phyloP scores from a whole-genome alignment of 2,329 filamentous ascomycete genomes.

The Trichophyton equinum region DNA sequence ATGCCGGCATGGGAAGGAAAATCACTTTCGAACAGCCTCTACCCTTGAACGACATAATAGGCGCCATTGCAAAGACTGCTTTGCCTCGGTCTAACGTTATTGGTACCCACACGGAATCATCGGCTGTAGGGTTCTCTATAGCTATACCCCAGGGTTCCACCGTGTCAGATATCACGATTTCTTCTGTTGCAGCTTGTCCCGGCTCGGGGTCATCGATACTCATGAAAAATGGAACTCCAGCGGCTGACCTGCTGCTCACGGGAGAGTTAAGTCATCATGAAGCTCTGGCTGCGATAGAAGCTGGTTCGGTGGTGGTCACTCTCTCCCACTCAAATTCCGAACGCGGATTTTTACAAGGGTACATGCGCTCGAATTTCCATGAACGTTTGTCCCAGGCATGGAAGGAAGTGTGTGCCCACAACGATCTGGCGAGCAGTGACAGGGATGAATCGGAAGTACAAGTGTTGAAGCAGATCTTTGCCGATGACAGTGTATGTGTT shows the following conservation, averaged over 20 bases:
- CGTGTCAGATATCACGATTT: conserved; percentile 45
- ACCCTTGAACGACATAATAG: conserved; percentile 45
- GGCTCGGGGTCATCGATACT: conserved; percentile 68
- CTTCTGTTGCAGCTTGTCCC: conserved; percentile 72
- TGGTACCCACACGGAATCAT: conserved; percentile 32
- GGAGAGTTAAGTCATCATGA: conserved; percentile 92
- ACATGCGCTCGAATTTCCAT: conserved; percentile 57
- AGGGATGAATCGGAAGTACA: conserved; percentile 21
- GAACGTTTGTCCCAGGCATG: no score
- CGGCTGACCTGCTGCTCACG: conserved; percentile 72
- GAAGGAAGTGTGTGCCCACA: no score
- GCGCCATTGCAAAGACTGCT: conserved; percentile 48
- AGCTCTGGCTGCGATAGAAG: conserved; percentile 72
- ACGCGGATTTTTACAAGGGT: conserved; percentile 43
- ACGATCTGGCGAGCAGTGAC: no score
- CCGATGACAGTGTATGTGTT: conserved; percentile 48
- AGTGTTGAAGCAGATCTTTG: conserved; percentile 35
- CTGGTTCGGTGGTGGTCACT: conserved; percentile 67
- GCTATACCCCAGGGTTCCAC: conserved; percentile 49
- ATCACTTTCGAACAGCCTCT: conserved; percentile 44
- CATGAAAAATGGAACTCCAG: conserved; percentile 41
- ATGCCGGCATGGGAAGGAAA: conserved; percentile 50
- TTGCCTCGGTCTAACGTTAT: conserved; percentile 39
- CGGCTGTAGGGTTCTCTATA: conserved; percentile 42
- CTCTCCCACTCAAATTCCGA: conserved; percentile 93